Evolutionary conservation across 148 eudicot species (phyloP).

Genomic region (Amaranthus hypochondriacus): DNA sequence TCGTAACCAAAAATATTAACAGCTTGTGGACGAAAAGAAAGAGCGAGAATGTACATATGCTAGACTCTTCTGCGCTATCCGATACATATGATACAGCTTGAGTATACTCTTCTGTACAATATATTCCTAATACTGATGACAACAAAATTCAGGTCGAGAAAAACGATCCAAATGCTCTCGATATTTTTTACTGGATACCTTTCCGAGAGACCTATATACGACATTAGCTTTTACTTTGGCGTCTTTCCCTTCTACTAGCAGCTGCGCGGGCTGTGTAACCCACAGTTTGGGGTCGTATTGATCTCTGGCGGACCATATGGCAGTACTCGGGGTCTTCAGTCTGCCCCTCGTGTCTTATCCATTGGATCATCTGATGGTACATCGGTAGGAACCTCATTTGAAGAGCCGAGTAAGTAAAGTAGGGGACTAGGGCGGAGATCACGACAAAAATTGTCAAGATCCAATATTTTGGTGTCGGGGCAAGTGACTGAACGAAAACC

Average conservation of each 20-base stretch:
- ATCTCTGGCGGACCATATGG: constrained; percentile 55
- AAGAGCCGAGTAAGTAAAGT: constrained; percentile 48
- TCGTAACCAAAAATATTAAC: constrained; percentile 14
- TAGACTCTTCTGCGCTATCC: constrained; percentile 24
- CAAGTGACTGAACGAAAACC: constrained; percentile 62
- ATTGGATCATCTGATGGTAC: constrained; percentile 85
- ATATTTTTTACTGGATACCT: neutral
- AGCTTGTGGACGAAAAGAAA: constrained; percentile 1
- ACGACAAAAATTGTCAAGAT: constrained; percentile 51
- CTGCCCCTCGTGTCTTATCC: constrained; percentile 69
- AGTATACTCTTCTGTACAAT: constrained; percentile 31
- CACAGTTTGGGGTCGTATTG: constrained; percentile 58
- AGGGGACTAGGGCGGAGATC: constrained; percentile 59
- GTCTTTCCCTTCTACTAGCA: constrained; percentile 37
- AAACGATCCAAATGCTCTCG: neutral
- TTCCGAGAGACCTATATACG: neutral
- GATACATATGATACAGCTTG: constrained; percentile 23
- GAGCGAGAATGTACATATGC: constrained; percentile 25
- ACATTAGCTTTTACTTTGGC: constrained; percentile 23
- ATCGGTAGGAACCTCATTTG: constrained; percentile 79
- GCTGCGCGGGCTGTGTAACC: constrained; percentile 65
- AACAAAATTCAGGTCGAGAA: constrained; percentile 10
- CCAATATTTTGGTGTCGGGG: constrained; percentile 62
- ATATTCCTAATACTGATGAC: neutral
- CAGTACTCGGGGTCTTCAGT: constrained; percentile 65